These are phyloP conservation scores for Suillus ampliporus DNA, from an alignment of 768 basidiomycete species.

Conservation along the genomic window DNA sequence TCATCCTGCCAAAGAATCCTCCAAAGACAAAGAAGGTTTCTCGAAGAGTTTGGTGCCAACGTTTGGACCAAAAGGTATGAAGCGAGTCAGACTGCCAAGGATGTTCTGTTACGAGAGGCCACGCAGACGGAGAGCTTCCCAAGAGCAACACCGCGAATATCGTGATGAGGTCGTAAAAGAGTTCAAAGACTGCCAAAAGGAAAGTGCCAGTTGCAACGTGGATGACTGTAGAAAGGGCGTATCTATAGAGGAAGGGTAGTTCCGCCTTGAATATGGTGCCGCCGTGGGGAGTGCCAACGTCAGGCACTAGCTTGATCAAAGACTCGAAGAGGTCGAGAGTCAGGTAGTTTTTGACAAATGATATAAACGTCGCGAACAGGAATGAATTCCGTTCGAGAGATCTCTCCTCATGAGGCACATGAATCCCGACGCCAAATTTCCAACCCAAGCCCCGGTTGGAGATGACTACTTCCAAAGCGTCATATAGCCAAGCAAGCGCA, in stretches of 20 bases:
- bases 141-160: slow-evolving; percentile 63
- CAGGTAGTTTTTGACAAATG: slow-evolving; percentile 60
- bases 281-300: slow-evolving; percentile 63
- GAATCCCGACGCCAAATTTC: slow-evolving; percentile 64
- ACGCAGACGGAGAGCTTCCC: slow-evolving; percentile 56
- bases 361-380: slow-evolving; percentile 54
- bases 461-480: slow-evolving; percentile 64
- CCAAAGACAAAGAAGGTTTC: slow-evolving; percentile 76
- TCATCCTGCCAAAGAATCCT: slow-evolving; percentile 58
- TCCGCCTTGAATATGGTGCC: slow-evolving; percentile 70
- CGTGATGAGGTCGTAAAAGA: slow-evolving; percentile 67
- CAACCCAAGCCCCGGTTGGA: slow-evolving; percentile 70
- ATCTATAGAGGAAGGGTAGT: slow-evolving; percentile 57
- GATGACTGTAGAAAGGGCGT: slow-evolving; percentile 66
- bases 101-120: slow-evolving; percentile 75
- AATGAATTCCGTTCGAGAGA: slow-evolving; percentile 60
- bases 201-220: slow-evolving; percentile 63
- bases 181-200: slow-evolving; percentile 68
- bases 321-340: slow-evolving; percentile 68
- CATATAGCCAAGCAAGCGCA: slow-evolving; percentile 56
- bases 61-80: slow-evolving; percentile 72
- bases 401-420: slow-evolving; percentile 57
- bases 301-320: slow-evolving; percentile 69
- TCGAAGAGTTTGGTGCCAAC: slow-evolving; percentile 81
- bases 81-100: slow-evolving; percentile 75